Percentiles rank a stretch among this genome's conserved stretches.
phyloP scores from a whole-genome alignment of 768 basidiomycete species.

The Trametes meyenii region DNA sequence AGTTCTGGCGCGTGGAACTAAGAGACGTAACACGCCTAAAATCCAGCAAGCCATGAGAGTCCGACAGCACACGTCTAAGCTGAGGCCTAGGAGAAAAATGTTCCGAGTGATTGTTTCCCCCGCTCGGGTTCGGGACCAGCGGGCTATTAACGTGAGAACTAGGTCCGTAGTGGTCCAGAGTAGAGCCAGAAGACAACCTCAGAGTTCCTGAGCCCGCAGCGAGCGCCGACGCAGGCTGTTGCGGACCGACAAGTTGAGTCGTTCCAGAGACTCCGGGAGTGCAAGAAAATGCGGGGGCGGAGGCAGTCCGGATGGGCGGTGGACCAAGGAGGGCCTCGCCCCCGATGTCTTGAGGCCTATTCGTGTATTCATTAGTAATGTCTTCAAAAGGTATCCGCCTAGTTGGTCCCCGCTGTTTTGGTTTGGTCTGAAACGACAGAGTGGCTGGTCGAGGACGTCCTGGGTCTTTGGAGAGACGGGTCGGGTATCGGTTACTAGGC shows the following conservation, averaged over 20 bases:
- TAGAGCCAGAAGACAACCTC: neutral
- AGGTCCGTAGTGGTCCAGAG: neutral
- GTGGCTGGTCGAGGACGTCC: neutral
- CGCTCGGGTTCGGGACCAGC: neutral
- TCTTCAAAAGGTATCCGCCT: slow-evolving; percentile 13
- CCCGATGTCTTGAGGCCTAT: neutral
- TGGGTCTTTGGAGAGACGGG: slow-evolving; percentile 10
- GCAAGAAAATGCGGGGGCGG: neutral
- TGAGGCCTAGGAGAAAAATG: slow-evolving; percentile 7
- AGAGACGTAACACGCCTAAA: neutral
- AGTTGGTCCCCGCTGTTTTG: neutral
- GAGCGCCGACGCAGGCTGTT: neutral
- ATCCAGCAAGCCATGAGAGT: neutral
- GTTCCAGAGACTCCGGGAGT: neutral
- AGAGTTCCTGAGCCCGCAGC: slow-evolving; percentile 2
- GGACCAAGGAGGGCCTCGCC: neutral
- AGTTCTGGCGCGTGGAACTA: neutral
- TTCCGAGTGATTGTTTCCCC: neutral
- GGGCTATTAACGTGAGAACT: neutral
- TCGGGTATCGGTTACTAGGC: slow-evolving; percentile 8
- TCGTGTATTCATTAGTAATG: slow-evolving; percentile 15
- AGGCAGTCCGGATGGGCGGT: neutral
- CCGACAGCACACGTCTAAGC: slow-evolving; percentile 18
- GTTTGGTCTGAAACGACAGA: neutral
- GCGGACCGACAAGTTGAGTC: neutral